A percentile compares a stretch with the other conserved stretches of the same genome.
These are phyloP conservation scores for Mycena belliarum DNA, from an alignment of 768 basidiomycete genomes.

Conservation along the genomic window DNA sequence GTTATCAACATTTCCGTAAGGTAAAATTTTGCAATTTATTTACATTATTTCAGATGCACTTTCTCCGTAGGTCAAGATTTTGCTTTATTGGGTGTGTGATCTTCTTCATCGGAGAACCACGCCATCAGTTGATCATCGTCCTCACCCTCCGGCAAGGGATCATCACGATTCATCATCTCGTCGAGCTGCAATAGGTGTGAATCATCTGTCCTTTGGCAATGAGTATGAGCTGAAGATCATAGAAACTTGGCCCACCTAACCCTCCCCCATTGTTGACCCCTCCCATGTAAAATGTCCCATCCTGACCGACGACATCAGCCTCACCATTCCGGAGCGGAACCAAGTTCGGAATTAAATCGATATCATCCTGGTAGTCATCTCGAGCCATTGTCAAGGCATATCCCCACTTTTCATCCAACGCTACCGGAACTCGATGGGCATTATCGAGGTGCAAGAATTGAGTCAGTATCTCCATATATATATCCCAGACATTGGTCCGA, in stretches of 20 bases:
- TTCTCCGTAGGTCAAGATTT: no score
- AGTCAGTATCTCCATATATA: slow-evolving; percentile 8
- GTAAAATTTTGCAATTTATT: no score
- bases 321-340: background rate
- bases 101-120: no score
- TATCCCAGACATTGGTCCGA: slow-evolving; percentile 15
- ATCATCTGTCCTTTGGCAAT: no score
- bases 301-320: background rate
- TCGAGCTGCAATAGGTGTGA: background rate
- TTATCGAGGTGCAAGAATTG: background rate
- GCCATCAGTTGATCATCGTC: no score
- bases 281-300: background rate
- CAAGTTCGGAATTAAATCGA: background rate
- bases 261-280: background rate
- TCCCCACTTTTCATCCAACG: background rate
- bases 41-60: no score
- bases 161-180: background rate
- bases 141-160: background rate
- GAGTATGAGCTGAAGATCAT: no score
- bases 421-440: background rate
- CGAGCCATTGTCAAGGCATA: background rate
- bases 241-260: background rate
- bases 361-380: background rate
- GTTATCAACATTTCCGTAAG: no score
- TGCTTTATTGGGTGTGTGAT: no score